Percentiles rank a stretch among this genome's conserved stretches.
phyloP scores from a whole-genome alignment of 2,329 filamentous ascomycete genomes.

The Hypoxylon sp. region DNA sequence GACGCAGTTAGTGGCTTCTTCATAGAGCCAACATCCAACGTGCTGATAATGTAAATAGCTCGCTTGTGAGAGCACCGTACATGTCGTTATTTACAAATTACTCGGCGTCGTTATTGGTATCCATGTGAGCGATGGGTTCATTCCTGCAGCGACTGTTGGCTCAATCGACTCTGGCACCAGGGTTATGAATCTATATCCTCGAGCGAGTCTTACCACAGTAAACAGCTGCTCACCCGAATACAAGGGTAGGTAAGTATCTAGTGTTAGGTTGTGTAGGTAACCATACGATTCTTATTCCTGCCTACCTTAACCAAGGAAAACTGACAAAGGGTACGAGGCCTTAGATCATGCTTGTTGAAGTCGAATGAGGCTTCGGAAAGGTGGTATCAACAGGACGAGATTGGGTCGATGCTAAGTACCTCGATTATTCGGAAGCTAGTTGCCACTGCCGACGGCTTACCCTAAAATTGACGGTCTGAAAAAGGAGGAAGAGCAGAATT shows the following conservation, averaged over 20 bases:
- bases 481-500: constrained; percentile 64
- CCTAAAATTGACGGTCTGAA: constrained; percentile 63
- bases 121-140: constrained; percentile 70
- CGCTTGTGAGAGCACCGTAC: constrained; percentile 71
- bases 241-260: not conserved
- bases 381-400: constrained; percentile 73
- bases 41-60: constrained; percentile 50
- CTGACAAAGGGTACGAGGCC: constrained; percentile 61
- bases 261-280: constrained; percentile 18
- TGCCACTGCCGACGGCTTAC: constrained; percentile 68
- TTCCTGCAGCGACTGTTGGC: constrained; percentile 52
- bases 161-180: constrained; percentile 38
- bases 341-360: constrained; percentile 66
- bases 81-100: constrained; percentile 80
- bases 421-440: constrained; percentile 66
- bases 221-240: constrained; percentile 36
- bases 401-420: constrained; percentile 70
- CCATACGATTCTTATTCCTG: constrained; percentile 16
- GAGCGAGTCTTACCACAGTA: constrained; percentile 58
- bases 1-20: constrained; percentile 71
- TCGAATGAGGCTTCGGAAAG: constrained; percentile 70
- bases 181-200: constrained; percentile 42
- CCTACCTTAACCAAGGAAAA: constrained; percentile 48
- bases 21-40: constrained; percentile 62
- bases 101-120: constrained; percentile 76